Percentiles rank a stretch among this genome's conserved stretches.
Evolutionary conservation across 306 rosid genomes (phyloP).

Genomic region (Cotoneaster glaucophyllus): DNA sequence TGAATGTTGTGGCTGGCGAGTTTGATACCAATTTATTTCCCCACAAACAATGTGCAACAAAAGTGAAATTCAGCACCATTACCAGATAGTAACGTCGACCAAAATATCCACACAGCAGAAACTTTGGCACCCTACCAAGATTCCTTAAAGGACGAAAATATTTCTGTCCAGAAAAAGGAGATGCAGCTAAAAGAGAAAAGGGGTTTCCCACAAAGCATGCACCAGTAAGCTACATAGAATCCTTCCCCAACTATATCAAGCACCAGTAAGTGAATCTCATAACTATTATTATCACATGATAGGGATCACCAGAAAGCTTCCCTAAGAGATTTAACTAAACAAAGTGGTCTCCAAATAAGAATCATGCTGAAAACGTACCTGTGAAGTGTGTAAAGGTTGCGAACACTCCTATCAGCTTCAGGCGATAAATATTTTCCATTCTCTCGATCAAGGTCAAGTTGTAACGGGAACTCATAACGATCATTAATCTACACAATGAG

Average conservation of each 20-base stretch:
- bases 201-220: not conserved
- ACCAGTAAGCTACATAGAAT: not conserved
- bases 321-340: not conserved
- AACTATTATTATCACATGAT: not conserved
- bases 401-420: slow-evolving; percentile 85
- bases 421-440: slow-evolving; percentile 90
- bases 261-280: not conserved
- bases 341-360: not conserved
- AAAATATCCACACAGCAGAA: not conserved
- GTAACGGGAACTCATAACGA: slow-evolving; percentile 94
- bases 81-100: not conserved
- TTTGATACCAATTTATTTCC: not conserved
- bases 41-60: not conserved
- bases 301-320: not conserved
- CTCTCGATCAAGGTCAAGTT: slow-evolving; percentile 94
- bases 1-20: not conserved
- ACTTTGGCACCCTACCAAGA: not conserved
- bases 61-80: not conserved
- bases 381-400: slow-evolving; percentile 94
- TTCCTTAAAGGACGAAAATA: not conserved
- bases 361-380: slow-evolving; percentile 39
- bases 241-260: not conserved
- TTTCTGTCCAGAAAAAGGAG: not conserved
- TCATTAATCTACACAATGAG: slow-evolving; percentile 65
- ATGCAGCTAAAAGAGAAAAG: not conserved